A percentile compares a stretch with the other conserved stretches of the same genome.
These are phyloP conservation scores for Penicillium sp. DNA, from an alignment of 2,329 filamentous ascomycete species.

Conservation along the genomic window DNA sequence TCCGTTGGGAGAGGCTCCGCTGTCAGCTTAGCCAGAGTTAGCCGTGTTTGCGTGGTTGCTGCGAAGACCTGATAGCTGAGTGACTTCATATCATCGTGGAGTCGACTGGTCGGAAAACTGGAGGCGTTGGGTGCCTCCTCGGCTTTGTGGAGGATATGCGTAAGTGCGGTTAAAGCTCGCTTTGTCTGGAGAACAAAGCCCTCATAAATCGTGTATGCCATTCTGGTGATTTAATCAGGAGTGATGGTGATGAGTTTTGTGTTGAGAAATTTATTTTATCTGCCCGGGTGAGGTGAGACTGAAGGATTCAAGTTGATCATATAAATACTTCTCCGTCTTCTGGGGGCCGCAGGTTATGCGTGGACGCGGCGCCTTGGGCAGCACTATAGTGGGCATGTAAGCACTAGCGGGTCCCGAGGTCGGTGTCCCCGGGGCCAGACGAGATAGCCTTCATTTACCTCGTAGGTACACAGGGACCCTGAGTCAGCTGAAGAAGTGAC, in stretches of 20 bases:
- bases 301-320: too few species aligned
- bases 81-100: constrained; percentile 7
- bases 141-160: constrained; percentile 8
- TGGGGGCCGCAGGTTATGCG: too few species aligned
- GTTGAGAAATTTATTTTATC: neutral
- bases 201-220: constrained; percentile 11
- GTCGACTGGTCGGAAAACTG: constrained; percentile 7
- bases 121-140: constrained; percentile 7
- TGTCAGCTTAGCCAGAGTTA: constrained; percentile 6
- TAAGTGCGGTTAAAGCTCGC: constrained; percentile 3
- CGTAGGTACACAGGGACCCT: too few species aligned
- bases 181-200: constrained; percentile 14
- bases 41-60: constrained; percentile 4
- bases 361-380: too few species aligned
- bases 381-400: too few species aligned
- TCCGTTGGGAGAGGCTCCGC: neutral
- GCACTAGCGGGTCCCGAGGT: too few species aligned
- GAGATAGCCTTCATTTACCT: too few species aligned
- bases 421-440: too few species aligned
- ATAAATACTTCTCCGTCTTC: too few species aligned
- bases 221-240: neutral
- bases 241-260: neutral
- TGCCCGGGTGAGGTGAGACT: neutral
- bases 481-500: too few species aligned
- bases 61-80: constrained; percentile 11